Evolutionary conservation across 129 eudicot genomes (phyloP).

Genomic region (Escallonia rubra): DNA sequence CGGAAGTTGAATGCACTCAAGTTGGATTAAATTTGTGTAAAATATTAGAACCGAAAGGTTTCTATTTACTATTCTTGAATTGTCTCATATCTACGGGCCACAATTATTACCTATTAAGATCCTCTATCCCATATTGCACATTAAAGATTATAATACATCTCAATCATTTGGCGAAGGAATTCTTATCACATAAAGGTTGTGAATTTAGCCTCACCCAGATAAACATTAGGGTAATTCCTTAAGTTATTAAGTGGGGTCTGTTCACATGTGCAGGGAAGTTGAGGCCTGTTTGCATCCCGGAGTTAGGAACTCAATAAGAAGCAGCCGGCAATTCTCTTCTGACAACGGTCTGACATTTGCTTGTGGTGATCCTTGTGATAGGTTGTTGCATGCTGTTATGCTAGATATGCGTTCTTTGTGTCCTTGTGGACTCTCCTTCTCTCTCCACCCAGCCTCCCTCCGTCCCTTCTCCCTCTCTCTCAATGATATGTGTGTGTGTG

Average conservation of each 20-base stretch:
- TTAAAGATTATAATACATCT: neutral
- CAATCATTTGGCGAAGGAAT: neutral
- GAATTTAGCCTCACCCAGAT: too few relatives aligned
- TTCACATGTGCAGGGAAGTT: constrained; percentile 37
- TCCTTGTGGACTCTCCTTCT: neutral
- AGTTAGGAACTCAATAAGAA: constrained; percentile 34
- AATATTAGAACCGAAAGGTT: too few relatives aligned
- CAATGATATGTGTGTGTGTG: neutral
- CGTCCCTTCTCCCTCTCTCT: neutral
- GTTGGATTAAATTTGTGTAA: too few relatives aligned
- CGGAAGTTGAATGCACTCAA: too few relatives aligned
- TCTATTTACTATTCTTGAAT: too few relatives aligned
- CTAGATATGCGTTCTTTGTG: too few relatives aligned
- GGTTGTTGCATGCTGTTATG: neutral
- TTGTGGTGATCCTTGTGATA: neutral
- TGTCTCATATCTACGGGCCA: too few relatives aligned
- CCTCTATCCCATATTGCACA: neutral
- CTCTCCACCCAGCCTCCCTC: neutral
- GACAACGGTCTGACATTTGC: constrained; percentile 42
- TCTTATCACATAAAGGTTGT: too few relatives aligned
- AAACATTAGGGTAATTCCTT: too few relatives aligned
- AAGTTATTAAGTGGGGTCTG: too few relatives aligned
- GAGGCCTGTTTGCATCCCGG: constrained; percentile 35
- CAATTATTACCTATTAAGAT: too few relatives aligned
- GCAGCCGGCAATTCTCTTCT: constrained; percentile 60